A percentile compares a stretch with the other conserved stretches of the same genome.
Evolutionary conservation across 768 basidiomycete species (phyloP).

Genomic region (Mycena maculata): DNA sequence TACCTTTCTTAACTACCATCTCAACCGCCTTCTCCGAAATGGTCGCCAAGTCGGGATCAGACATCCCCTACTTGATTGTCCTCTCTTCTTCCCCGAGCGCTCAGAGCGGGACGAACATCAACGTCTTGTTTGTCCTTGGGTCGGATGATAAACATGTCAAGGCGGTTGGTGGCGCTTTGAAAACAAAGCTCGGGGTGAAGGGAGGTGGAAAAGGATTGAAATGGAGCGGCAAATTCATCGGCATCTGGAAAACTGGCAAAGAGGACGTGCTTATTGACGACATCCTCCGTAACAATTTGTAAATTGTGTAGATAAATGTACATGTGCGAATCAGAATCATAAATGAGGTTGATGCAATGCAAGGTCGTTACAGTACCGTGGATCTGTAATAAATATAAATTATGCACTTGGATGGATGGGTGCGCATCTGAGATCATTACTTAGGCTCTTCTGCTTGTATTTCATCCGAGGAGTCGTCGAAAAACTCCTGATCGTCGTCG

Average conservation of each 20-base stretch:
- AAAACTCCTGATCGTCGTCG: slow-evolving; percentile 11
- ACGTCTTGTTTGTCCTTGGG: slow-evolving; percentile 70
- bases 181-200: slow-evolving; percentile 68
- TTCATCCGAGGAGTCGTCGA: slow-evolving; percentile 29
- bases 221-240: slow-evolving; percentile 82
- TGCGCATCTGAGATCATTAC: not conserved
- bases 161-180: slow-evolving; percentile 66
- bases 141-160: slow-evolving; percentile 71
- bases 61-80: slow-evolving; percentile 58
- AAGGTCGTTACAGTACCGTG: not conserved
- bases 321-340: not conserved
- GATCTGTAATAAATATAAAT: slow-evolving; percentile 8
- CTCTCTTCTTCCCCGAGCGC: slow-evolving; percentile 73
- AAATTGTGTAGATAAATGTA: slow-evolving; percentile 9
- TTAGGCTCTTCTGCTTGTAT: slow-evolving; percentile 31
- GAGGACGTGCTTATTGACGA: slow-evolving; percentile 55
- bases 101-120: slow-evolving; percentile 61
- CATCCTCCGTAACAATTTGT: slow-evolving; percentile 44
- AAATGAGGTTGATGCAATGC: slow-evolving; percentile 11
- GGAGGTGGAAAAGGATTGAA: slow-evolving; percentile 82
- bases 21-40: slow-evolving; percentile 56
- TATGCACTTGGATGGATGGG: not conserved
- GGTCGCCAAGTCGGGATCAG: slow-evolving; percentile 34
- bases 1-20: slow-evolving; percentile 70
- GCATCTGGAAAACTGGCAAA: slow-evolving; percentile 67